phyloP scores from a whole-genome alignment of 148 eudicot species.

The Polygonum maritimum region DNA sequence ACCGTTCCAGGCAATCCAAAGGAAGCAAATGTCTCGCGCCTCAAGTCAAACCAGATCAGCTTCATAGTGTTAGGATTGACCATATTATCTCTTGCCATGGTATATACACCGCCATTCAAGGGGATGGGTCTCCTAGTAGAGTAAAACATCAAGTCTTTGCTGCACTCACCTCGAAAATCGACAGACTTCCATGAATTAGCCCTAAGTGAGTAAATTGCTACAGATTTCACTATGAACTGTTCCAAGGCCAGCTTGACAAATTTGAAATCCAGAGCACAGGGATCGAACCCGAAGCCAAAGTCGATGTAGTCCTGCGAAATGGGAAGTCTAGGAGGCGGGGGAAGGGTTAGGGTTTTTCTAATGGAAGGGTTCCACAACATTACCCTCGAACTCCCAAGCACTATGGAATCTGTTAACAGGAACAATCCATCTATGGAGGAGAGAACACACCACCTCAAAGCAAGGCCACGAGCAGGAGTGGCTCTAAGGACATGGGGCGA shows the following conservation, averaged over 20 bases:
- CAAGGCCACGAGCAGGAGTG: neutral
- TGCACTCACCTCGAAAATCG: too few species aligned
- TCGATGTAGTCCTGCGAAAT: too few species aligned
- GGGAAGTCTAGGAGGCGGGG: neutral
- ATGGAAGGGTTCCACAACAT: neutral
- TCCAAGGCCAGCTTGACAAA: neutral
- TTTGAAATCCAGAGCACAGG: neutral
- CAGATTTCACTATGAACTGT: neutral
- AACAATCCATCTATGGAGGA: neutral
- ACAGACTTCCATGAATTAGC: too few species aligned
- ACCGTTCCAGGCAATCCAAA: neutral
- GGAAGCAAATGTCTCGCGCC: neutral
- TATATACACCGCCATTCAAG: neutral
- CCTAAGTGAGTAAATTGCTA: too few species aligned
- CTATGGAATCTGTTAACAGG: neutral
- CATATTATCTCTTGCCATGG: neutral
- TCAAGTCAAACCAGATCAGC: neutral
- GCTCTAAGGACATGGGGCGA: neutral
- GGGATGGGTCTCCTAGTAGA: neutral
- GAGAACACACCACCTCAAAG: neutral
- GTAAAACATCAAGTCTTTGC: too few species aligned
- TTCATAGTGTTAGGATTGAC: neutral
- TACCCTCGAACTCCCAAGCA: too few species aligned
- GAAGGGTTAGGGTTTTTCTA: neutral
- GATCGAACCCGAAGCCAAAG: neutral